Percentiles rank a stretch among this genome's conserved stretches.
Conservation (phyloP, 306 rosid genomes). For the Senna siamea region DNA sequence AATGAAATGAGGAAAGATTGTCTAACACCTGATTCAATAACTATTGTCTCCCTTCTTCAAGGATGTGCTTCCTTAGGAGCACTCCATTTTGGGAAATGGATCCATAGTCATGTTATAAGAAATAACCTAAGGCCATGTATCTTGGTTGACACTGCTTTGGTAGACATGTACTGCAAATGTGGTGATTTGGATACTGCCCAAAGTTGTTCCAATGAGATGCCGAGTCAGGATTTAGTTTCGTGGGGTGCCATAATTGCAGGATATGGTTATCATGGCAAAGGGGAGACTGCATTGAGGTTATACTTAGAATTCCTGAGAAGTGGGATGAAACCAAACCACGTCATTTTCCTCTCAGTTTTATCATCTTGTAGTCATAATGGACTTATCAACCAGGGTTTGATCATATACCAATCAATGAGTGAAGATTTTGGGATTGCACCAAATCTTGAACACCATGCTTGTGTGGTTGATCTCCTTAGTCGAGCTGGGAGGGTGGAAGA, state of each 20-base stretch:
- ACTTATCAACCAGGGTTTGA: slow-evolving; percentile 64
- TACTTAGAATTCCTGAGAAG: slow-evolving; percentile 57
- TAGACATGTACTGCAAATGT: slow-evolving; percentile 85
- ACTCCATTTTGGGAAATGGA: slow-evolving; percentile 69
- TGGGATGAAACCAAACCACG: slow-evolving; percentile 67
- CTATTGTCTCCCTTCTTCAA: slow-evolving; percentile 73
- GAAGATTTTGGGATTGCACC: slow-evolving; percentile 65
- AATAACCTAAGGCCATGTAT: slow-evolving; percentile 59
- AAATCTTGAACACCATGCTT: slow-evolving; percentile 71
- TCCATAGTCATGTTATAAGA: slow-evolving; percentile 57
- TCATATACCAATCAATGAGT: slow-evolving; percentile 65
- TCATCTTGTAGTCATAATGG: slow-evolving; percentile 84
- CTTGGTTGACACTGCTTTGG: slow-evolving; percentile 73
- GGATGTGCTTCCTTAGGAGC: slow-evolving; percentile 79
- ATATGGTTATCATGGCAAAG: slow-evolving; percentile 75
- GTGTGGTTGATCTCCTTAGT: slow-evolving; percentile 73
- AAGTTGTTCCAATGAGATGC: slow-evolving; percentile 65
- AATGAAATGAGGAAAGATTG: slow-evolving; percentile 57
- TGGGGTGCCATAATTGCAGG: slow-evolving; percentile 81
- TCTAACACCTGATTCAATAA: slow-evolving; percentile 71
- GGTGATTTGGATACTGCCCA: slow-evolving; percentile 67
- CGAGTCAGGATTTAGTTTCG: slow-evolving; percentile 59
- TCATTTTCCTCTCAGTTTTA: slow-evolving; percentile 72
- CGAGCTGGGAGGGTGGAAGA: slow-evolving; percentile 77
- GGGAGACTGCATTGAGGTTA: slow-evolving; percentile 60